These are phyloP conservation scores for Ramularia collo-cygni DNA, from an alignment of 2,329 filamentous ascomycete genomes.

Conservation along the genomic window DNA sequence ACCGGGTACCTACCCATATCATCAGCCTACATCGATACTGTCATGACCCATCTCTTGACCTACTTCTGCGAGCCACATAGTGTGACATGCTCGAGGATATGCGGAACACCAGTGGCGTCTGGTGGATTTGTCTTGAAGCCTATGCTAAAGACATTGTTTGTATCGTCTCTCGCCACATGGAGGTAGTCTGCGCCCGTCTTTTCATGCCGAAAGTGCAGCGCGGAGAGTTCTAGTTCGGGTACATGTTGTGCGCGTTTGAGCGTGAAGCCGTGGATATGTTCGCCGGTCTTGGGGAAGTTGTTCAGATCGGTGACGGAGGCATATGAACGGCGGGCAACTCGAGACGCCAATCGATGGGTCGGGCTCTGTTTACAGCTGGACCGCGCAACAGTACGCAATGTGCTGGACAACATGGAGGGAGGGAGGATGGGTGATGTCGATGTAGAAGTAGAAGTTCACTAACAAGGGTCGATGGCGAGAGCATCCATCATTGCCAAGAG, in stretches of 20 bases:
- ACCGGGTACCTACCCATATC: slow-evolving; percentile 68
- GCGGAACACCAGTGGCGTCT: slow-evolving; percentile 90
- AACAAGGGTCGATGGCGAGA: too few species aligned
- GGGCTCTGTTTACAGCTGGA: slow-evolving; percentile 19
- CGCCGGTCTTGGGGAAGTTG: slow-evolving; percentile 69
- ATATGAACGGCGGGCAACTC: slow-evolving; percentile 31
- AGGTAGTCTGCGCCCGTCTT: slow-evolving; percentile 94
- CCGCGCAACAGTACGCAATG: slow-evolving; percentile 19
- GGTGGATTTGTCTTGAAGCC: slow-evolving; percentile 99
- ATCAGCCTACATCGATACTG: slow-evolving; percentile 19
- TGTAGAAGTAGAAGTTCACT: not conserved
- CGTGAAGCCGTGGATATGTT: slow-evolving; percentile 89
- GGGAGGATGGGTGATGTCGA: slow-evolving; percentile 2
- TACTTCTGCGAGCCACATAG: slow-evolving; percentile 91
- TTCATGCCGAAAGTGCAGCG: slow-evolving; percentile 83
- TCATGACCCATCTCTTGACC: slow-evolving; percentile 16
- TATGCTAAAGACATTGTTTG: slow-evolving; percentile 99
- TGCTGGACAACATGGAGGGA: slow-evolving; percentile 16
- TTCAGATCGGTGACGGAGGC: slow-evolving; percentile 69
- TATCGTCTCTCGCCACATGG: slow-evolving; percentile 88
- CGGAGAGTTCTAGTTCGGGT: slow-evolving; percentile 86
- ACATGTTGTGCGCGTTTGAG: slow-evolving; percentile 84
- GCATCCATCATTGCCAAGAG: too few species aligned
- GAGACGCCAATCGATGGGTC: slow-evolving; percentile 11
- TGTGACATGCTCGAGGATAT: slow-evolving; percentile 96